Base-by-base conservation (phyloP, 108 stramenopile genomes). In the Skeletonema marinoi region DNA sequence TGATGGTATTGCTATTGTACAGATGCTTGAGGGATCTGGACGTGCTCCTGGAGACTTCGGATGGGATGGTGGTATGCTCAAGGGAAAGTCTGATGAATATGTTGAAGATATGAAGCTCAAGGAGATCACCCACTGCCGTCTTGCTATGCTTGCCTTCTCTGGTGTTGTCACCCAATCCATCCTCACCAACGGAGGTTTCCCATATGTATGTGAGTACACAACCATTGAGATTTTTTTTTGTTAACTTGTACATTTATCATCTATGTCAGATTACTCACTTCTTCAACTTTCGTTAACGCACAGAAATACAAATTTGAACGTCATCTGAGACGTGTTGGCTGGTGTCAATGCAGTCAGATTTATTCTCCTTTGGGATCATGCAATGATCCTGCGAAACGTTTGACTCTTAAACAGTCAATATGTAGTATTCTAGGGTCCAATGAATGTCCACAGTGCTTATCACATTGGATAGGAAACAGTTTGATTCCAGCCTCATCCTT, bases 81-180 rank as follows among this genome's bases (percentile, higher is more conserved):
- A 92, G 80, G 92, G 89, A 61, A 97, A 95, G 88, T 84, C 88
- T 51, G 89, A 88, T 21, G 89, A 83, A 3, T 78, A 97, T 63
- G 84, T 93, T 62, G 80, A 91, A 31, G 76, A 81, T 38, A 87
- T 96, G 71, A 92, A 94, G 84, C 86, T 91, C 74, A 87, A 89
- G 75, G 98, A 98, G 86, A 85, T 98, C 74, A 96, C 89, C 86
- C 90, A 98, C 81, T 95, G 96, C 75, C 90, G 98, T 78, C 85
- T 96, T 72, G 96, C 98, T 17, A 97, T 98, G 98, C 84, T 98
- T 68, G 96, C 96, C 39, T 94, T 97, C 75, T 80, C 89, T 60
- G 98, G 98, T 69, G 88, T 92, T 64, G 92, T 96, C 74, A 98
- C 98, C 60, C 98, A 98, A 84, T 91, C 95, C 54, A 96, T 95